Percentiles rank a stretch among this genome's conserved stretches.
Conservation (phyloP, 1,284 basidiomycete species). For the Boletellus deceptivus region DNA sequence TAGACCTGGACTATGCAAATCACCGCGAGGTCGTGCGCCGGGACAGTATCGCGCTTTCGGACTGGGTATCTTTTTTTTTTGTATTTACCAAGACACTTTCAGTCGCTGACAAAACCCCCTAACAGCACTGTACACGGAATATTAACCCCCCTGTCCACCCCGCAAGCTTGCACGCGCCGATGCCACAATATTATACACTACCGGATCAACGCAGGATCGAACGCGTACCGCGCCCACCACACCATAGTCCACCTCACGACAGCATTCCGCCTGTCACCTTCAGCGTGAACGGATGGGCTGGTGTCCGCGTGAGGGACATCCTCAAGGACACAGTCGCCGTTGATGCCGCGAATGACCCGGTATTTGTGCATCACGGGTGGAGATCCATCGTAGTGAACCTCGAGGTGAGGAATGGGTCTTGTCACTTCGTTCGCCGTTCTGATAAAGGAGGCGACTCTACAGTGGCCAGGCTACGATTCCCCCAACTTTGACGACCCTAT, state of each 20-base stretch:
- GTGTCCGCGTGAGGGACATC: conserved; percentile 22
- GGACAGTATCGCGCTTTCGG: too few relatives aligned
- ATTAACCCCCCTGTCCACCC: conserved; percentile 26
- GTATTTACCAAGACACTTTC: too few relatives aligned
- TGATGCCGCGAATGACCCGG: conserved; percentile 20
- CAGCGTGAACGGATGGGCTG: conserved; percentile 19
- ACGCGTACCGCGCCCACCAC: conserved; percentile 21
- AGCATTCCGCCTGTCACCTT: conserved; percentile 22
- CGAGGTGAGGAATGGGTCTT: conserved; percentile 13
- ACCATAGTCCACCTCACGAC: conserved; percentile 17
- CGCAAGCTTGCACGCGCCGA: conserved; percentile 5
- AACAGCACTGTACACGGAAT: conserved; percentile 18
- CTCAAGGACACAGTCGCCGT: conserved; percentile 8
- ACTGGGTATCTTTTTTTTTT: too few relatives aligned
- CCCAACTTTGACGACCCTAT: conserved; percentile 1
- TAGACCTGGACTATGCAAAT: conserved; percentile 6
- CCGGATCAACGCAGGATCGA: conserved; percentile 19
- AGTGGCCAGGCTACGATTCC: conserved; percentile 31
- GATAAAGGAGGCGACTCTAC: background rate
- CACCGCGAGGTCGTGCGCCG: background rate
- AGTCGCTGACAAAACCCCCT: too few relatives aligned
- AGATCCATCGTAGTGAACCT: conserved; percentile 21
- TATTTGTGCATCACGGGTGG: conserved; percentile 23
- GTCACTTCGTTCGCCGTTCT: too few relatives aligned
- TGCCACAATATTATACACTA: conserved; percentile 23